A percentile compares a stretch with the other conserved stretches of the same genome.
These are phyloP conservation scores for Kodamaea suecica DNA, from an alignment of 1,139 yeast genomes.

Conservation along the genomic window DNA sequence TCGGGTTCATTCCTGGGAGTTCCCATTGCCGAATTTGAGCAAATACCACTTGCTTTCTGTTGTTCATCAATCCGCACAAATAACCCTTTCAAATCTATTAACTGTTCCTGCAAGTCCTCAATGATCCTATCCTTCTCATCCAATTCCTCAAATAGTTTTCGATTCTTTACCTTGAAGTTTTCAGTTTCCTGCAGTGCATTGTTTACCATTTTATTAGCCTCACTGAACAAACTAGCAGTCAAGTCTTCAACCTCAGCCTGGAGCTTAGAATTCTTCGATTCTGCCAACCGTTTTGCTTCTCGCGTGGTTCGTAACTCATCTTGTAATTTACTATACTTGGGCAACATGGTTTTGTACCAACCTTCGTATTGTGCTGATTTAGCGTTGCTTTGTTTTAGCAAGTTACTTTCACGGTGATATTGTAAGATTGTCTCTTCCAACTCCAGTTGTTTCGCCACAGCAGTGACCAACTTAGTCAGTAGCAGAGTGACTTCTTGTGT, in stretches of 20 bases:
- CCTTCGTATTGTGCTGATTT: constrained; percentile 26
- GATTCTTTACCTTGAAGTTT: constrained; percentile 50
- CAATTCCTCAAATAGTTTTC: constrained; percentile 60
- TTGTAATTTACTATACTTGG: constrained; percentile 29
- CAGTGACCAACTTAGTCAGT: constrained; percentile 59
- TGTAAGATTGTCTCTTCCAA: constrained; percentile 43
- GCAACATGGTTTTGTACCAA: constrained; percentile 28
- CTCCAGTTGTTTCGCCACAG: constrained; percentile 56
- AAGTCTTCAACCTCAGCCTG: constrained; percentile 75
- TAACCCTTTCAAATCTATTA: constrained; percentile 58
- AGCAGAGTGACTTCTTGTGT: constrained; percentile 55
- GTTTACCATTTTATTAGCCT: constrained; percentile 78
- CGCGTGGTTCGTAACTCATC: constrained; percentile 32
- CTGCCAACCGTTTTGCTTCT: constrained; percentile 45
- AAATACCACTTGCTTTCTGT: constrained; percentile 13
- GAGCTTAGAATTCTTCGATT: constrained; percentile 55
- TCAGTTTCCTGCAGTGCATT: constrained; percentile 62
- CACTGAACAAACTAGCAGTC: constrained; percentile 70
- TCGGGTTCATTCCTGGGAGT: constrained; percentile 13
- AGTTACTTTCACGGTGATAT: constrained; percentile 31
- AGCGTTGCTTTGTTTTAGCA: constrained; percentile 21
- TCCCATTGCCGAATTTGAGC: constrained; percentile 4
- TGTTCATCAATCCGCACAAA: constrained; percentile 36
- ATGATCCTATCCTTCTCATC: constrained; percentile 71
- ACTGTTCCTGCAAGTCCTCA: constrained; percentile 64